Percentiles rank a stretch among this genome's conserved stretches.
These are phyloP conservation scores for Picocystis sp. DNA, from an alignment of 163 green algal species.

Conservation along the genomic window DNA sequence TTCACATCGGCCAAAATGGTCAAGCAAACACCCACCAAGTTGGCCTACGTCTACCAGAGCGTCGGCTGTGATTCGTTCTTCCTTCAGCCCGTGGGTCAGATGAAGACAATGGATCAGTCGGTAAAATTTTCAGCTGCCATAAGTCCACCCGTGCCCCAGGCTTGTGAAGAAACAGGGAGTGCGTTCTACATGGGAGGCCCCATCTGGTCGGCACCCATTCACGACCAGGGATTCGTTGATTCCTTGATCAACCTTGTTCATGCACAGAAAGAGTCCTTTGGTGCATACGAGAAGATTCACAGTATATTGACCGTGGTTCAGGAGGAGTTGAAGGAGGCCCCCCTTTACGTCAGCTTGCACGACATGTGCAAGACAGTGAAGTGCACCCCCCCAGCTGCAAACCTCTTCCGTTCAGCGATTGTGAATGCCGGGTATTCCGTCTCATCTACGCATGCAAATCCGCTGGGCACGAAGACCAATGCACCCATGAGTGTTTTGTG, in stretches of 20 bases:
- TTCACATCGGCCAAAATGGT: constrained; percentile 50
- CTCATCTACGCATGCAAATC: constrained; percentile 70
- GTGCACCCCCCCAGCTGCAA: constrained; percentile 38
- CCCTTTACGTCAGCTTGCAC: constrained; percentile 80
- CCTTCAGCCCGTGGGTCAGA: constrained; percentile 44
- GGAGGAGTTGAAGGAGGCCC: constrained; percentile 79
- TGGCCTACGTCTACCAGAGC: constrained; percentile 83
- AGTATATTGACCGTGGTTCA: constrained; percentile 21
- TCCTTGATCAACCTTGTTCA: constrained; percentile 9
- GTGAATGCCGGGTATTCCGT: constrained; percentile 79
- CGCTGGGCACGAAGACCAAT: constrained; percentile 85
- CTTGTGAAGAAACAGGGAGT: constrained; percentile 66
- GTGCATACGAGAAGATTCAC: constrained; percentile 42
- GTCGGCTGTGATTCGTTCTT: constrained; percentile 65
- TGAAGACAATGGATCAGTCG: constrained; percentile 3
- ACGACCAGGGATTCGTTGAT: constrained; percentile 55
- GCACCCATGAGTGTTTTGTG: constrained; percentile 70
- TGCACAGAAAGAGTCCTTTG: constrained; percentile 24
- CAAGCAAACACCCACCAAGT: constrained; percentile 50
- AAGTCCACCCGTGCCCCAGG: constrained; percentile 37
- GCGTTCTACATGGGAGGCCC: constrained; percentile 77
- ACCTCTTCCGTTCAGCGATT: constrained; percentile 65
- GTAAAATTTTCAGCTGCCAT: constrained; percentile 9
- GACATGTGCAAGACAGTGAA: constrained; percentile 59
- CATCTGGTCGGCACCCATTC: constrained; percentile 77